phyloP scores from a whole-genome alignment of 176 grass and related monocot species.

The Leersia perrieri region DNA sequence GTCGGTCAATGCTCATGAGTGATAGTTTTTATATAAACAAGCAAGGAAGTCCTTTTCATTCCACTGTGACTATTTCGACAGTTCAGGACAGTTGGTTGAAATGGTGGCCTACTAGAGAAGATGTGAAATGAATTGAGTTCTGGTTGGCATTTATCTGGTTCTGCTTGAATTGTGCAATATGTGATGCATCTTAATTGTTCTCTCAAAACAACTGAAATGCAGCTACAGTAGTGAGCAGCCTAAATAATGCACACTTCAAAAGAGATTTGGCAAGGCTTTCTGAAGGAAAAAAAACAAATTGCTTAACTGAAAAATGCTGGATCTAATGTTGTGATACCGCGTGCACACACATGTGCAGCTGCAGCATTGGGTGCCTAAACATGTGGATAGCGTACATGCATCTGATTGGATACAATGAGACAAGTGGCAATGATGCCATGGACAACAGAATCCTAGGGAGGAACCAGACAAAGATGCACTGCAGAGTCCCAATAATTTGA shows the following conservation, averaged over 20 bases:
- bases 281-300: background rate
- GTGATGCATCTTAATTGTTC: background rate
- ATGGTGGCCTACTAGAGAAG: slow-evolving; percentile 2
- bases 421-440: slow-evolving; percentile 24
- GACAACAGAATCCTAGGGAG: slow-evolving; percentile 39
- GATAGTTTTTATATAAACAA: slow-evolving; percentile 8
- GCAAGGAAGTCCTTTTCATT: slow-evolving; percentile 30
- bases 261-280: background rate
- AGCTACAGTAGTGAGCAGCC: background rate
- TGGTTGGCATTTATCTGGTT: background rate
- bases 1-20: slow-evolving; percentile 29
- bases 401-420: slow-evolving; percentile 21
- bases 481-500: background rate
- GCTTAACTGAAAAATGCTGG: background rate
- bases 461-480: slow-evolving; percentile 28
- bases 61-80: slow-evolving; percentile 8
- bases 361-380: background rate
- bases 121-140: slow-evolving; percentile 2
- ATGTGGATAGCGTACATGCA: slow-evolving; percentile 30
- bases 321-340: background rate
- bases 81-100: slow-evolving; percentile 16
- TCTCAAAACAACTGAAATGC: background rate
- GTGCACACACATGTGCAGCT: background rate
- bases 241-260: slow-evolving; percentile 9
- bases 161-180: background rate